These are phyloP conservation scores for Dictyostelium purpureum DNA, from an alignment of 78 protist species.

Conservation along the genomic window DNA sequence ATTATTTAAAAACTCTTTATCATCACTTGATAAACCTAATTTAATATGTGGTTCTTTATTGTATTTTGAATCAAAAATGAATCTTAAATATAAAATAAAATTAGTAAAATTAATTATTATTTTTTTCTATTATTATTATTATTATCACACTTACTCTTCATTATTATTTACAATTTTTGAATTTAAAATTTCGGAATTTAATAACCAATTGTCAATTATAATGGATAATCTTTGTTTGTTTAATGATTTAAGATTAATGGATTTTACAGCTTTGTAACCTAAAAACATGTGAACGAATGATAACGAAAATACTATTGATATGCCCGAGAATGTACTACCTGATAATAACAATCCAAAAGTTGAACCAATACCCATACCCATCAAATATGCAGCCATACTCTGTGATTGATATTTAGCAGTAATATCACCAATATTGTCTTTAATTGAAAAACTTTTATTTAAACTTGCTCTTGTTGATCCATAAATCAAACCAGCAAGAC, in stretches of 20 bases:
- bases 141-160: background rate
- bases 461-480: conserved; percentile 77
- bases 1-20: background rate
- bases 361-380: conserved; percentile 68
- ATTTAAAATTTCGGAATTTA: background rate
- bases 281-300: conserved; percentile 28
- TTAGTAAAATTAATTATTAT: background rate
- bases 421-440: conserved; percentile 77
- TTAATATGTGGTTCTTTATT: background rate
- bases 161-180: background rate
- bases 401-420: conserved; percentile 82
- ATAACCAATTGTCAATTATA: conserved; percentile 42
- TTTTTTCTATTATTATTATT: no score
- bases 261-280: conserved; percentile 28
- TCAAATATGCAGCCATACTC: conserved; percentile 59
- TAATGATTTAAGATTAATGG: conserved; percentile 29
- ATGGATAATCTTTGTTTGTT: conserved; percentile 27
- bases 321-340: background rate
- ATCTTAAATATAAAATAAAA: background rate
- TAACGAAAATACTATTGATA: conserved; percentile 22
- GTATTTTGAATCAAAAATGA: background rate
- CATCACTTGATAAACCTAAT: conserved; percentile 16
- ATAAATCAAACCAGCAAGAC: conserved; percentile 68
- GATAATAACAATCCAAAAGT: background rate
- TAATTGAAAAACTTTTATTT: conserved; percentile 50